Conservation (phyloP, 352 stramenopile genomes). For the Saprolegnia diclina region DNA sequence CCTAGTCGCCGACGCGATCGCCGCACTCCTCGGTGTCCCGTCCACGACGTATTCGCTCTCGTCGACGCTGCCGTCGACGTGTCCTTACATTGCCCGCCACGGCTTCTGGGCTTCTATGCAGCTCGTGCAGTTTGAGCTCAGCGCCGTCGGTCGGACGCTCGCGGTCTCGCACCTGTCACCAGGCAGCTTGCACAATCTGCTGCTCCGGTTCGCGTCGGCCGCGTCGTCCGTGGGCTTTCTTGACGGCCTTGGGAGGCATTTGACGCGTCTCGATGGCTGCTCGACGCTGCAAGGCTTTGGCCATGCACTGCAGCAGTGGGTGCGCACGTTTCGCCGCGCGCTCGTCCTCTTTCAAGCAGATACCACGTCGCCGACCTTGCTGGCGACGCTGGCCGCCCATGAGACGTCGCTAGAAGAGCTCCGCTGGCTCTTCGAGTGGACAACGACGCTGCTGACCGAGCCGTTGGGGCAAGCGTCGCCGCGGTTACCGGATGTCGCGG, state of each 20-base stretch:
- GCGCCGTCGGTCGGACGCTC: not conserved
- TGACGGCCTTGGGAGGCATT: not conserved
- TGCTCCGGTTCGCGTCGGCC: not conserved
- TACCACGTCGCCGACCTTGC: constrained; percentile 5
- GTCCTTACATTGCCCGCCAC: not conserved
- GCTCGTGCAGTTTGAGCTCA: constrained; percentile 4
- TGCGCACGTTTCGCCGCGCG: not conserved
- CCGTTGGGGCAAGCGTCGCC: not conserved
- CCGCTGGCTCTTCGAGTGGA: constrained; percentile 12
- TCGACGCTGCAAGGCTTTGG: constrained; percentile 20
- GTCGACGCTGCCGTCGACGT: not conserved
- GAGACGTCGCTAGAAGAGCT: not conserved
- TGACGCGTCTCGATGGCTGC: not conserved
- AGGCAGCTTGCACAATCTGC: constrained; percentile 1
- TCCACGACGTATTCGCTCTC: constrained; percentile 6
- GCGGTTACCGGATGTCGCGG: not conserved
- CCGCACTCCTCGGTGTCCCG: not conserved
- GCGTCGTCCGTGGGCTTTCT: constrained; percentile 9
- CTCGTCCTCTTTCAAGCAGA: not conserved
- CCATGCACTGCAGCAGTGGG: not conserved
- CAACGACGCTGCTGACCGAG: not conserved
- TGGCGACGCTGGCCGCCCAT: not conserved
- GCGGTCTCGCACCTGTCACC: constrained; percentile 18
- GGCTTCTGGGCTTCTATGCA: not conserved
- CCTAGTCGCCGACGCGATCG: constrained; percentile 12